Conservation (phyloP, 306 rosid genomes). For the Potentilla sterilis region DNA sequence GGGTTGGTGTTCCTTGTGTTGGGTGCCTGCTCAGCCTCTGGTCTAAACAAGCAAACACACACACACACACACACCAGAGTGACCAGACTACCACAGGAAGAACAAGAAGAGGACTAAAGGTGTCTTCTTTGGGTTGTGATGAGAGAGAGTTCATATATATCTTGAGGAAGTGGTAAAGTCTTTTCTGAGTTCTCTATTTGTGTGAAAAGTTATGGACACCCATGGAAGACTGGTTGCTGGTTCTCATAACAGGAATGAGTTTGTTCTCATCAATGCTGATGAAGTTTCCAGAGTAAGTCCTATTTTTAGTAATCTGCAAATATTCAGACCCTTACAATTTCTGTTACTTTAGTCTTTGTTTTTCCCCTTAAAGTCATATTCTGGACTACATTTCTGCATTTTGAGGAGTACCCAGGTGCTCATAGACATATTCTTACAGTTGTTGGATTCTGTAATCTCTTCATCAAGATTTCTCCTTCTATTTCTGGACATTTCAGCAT, state of each 20-base stretch:
- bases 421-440: not conserved
- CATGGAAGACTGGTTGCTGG: conserved; percentile 69
- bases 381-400: conserved; percentile 19
- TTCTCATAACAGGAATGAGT: conserved; percentile 78
- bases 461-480: conserved; percentile 3
- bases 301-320: not conserved
- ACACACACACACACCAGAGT: no score
- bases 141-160: conserved; percentile 9
- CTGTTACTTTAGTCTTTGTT: not conserved
- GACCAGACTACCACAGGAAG: not conserved
- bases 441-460: not conserved
- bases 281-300: conserved; percentile 63
- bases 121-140: conserved; percentile 29
- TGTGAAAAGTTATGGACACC: conserved; percentile 43
- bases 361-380: not conserved
- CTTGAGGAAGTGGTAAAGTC: conserved; percentile 9
- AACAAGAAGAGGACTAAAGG: conserved; percentile 4
- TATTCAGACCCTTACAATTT: not conserved
- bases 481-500: conserved; percentile 1
- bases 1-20: conserved; percentile 37
- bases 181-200: conserved; percentile 13
- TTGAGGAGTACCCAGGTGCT: conserved; percentile 20
- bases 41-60: not conserved
- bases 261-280: conserved; percentile 79
- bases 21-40: conserved; percentile 24